phyloP scores from a whole-genome alignment of 2,329 filamentous ascomycete species.

The Cladosporium velox region DNA sequence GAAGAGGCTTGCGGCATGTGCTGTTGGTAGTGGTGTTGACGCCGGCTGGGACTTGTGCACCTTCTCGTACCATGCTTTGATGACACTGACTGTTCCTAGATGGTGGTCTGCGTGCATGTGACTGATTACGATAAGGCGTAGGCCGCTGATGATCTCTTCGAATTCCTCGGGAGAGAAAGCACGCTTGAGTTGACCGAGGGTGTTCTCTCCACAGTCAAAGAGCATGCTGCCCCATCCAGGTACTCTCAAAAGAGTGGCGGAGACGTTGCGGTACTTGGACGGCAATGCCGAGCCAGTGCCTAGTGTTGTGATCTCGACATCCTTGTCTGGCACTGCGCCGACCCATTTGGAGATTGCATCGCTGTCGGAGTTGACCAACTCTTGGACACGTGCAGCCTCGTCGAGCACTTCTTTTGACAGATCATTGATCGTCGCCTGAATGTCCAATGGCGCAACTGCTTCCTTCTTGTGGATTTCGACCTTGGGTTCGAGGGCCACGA shows the following conservation, averaged over 20 bases:
- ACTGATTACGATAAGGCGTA: constrained; percentile 87
- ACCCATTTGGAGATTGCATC: constrained; percentile 57
- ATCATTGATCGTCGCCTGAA: constrained; percentile 46
- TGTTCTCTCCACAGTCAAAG: constrained; percentile 90
- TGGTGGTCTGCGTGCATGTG: constrained; percentile 97
- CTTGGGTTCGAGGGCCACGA: constrained; percentile 40
- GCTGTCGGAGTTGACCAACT: constrained; percentile 35
- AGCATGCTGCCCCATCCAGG: constrained; percentile 86
- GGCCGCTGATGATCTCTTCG: constrained; percentile 69
- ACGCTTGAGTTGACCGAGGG: constrained; percentile 80
- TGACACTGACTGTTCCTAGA: constrained; percentile 77
- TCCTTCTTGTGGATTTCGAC: constrained; percentile 49
- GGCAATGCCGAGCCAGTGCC: constrained; percentile 90
- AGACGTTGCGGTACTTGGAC: constrained; percentile 94
- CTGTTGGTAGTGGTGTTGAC: constrained; percentile 10
- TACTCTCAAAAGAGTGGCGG: constrained; percentile 78
- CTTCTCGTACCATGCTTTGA: constrained; percentile 75
- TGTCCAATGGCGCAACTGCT: constrained; percentile 54
- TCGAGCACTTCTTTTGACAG: constrained; percentile 51
- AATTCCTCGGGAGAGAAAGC: constrained; percentile 67
- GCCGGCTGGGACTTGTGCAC: constrained; percentile 47
- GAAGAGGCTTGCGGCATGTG: constrained; percentile 1
- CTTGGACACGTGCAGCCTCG: constrained; percentile 52
- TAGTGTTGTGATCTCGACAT: constrained; percentile 81
- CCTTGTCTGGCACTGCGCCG: constrained; percentile 67